These are phyloP conservation scores for Lophiostoma macrostomum DNA, from an alignment of 495 filamentous ascomycete species.

Conservation along the genomic window DNA sequence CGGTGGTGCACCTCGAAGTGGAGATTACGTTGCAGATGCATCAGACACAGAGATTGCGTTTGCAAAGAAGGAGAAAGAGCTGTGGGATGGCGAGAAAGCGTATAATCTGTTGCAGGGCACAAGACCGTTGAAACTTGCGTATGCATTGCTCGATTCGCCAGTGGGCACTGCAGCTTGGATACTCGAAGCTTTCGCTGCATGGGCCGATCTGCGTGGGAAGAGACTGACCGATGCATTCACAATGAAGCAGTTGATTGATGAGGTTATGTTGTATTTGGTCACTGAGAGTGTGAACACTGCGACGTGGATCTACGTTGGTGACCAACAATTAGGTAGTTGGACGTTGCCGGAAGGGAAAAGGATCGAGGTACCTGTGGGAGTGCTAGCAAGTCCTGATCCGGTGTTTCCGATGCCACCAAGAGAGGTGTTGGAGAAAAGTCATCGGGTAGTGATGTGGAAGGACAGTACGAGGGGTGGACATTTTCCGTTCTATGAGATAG, in stretches of 20 bases:
- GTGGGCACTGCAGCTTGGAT: conserved; percentile 6
- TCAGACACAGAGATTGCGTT: background rate
- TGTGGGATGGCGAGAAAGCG: background rate
- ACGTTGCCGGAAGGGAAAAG: conserved; percentile 6
- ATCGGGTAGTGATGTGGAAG: background rate
- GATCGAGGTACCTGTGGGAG: conserved; percentile 2
- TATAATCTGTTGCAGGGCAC: conserved; percentile 1
- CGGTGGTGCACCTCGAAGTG: background rate
- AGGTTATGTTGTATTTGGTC: conserved; percentile 14
- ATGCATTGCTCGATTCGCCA: conserved; percentile 4
- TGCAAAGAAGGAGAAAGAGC: background rate
- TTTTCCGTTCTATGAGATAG: conserved; percentile 7
- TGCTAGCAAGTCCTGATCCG: conserved; percentile 4
- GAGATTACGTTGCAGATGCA: background rate
- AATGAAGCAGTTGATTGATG: background rate
- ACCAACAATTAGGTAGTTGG: background rate
- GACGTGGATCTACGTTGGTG: conserved; percentile 4
- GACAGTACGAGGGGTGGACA: background rate
- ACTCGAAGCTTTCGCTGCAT: background rate
- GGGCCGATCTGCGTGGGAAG: background rate
- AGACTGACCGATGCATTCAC: background rate
- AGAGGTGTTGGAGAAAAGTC: conserved; percentile 8
- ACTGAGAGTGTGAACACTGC: background rate
- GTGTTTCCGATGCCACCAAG: conserved; percentile 8
- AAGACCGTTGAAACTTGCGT: conserved; percentile 5